Conservation (phyloP, 192 early-diverging fungal species). For the Thoreauomyces humboldtii region DNA sequence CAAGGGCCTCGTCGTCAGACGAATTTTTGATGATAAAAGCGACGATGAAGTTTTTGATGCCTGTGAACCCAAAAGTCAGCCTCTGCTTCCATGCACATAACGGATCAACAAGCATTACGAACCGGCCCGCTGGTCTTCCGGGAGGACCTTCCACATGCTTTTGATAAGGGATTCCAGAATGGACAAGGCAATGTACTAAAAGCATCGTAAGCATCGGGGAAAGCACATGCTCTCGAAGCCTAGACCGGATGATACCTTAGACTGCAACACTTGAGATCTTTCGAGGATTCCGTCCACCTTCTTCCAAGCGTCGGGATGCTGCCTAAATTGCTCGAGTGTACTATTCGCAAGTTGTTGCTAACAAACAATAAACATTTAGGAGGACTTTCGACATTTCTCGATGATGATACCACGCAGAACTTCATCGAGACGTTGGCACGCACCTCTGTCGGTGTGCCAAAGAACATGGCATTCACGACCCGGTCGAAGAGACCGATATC, state of each 20-base stretch:
- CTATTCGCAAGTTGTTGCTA: conserved; percentile 87
- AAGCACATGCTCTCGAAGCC: no score
- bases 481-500: conserved; percentile 85
- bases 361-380: not conserved
- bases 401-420: not conserved
- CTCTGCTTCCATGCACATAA: no score
- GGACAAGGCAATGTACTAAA: conserved; percentile 88
- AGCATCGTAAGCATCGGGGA: no score
- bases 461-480: conserved; percentile 82
- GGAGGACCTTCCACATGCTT: conserved; percentile 96
- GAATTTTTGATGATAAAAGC: conserved; percentile 88
- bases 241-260: conserved; percentile 84
- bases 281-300: conserved; percentile 91
- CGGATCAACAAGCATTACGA: no score
- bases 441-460: conserved; percentile 71
- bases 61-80: no score
- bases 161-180: conserved; percentile 94
- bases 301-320: conserved; percentile 94
- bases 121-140: conserved; percentile 77
- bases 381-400: not conserved
- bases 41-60: conserved; percentile 95
- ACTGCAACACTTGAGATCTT: conserved; percentile 68
- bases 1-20: conserved; percentile 77
- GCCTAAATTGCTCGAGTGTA: conserved; percentile 89
- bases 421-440: not conserved